Percentiles rank a stretch among this genome's conserved stretches.
These are phyloP conservation scores for Colletotrichum eremochloae DNA, from an alignment of 2,329 filamentous ascomycete species.

Conservation along the genomic window DNA sequence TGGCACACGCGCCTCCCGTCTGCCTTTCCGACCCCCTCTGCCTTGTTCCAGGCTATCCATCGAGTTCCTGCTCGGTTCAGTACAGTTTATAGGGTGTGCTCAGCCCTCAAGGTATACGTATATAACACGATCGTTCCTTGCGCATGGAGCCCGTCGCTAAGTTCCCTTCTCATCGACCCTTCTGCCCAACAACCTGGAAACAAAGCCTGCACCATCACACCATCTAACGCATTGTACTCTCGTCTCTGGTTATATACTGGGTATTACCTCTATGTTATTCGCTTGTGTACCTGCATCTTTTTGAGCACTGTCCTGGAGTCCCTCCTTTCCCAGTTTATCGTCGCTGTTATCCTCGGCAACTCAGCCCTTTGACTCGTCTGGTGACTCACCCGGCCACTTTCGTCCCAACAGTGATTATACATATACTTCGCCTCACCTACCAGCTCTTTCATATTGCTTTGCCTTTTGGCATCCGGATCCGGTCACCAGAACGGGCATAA, in stretches of 20 bases:
- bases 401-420: slow-evolving; percentile 13
- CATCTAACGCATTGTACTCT: neutral
- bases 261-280: neutral
- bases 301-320: neutral
- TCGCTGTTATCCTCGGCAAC: slow-evolving; percentile 7
- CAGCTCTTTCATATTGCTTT: neutral
- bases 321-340: neutral
- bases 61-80: neutral
- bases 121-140: neutral
- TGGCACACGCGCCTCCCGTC: slow-evolving; percentile 13
- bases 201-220: neutral
- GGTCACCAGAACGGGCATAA: slow-evolving; percentile 30
- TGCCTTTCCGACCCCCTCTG: neutral
- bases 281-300: neutral
- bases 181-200: neutral
- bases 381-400: slow-evolving; percentile 39
- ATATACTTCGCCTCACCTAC: slow-evolving; percentile 12
- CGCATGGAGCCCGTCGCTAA: neutral
- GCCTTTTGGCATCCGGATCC: neutral
- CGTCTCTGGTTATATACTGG: neutral
- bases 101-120: neutral
- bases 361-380: slow-evolving; percentile 5
- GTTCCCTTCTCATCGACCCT: neutral
- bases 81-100: neutral
- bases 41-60: neutral